phyloP scores from a whole-genome alignment of 164 flowering plant genomes.

The Vitis riparia region DNA sequence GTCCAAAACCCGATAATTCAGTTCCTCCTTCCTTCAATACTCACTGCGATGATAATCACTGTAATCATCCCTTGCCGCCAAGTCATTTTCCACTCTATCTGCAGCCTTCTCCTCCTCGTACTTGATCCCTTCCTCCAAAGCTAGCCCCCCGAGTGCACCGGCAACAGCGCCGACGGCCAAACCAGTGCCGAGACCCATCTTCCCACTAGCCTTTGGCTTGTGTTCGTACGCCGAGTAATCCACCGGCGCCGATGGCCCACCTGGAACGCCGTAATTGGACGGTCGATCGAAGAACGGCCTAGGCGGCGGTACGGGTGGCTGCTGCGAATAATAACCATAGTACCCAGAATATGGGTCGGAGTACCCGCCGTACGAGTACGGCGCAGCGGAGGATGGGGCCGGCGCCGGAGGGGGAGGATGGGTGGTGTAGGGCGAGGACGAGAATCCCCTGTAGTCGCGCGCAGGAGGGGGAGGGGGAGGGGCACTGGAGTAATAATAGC shows the following conservation, averaged over 20 bases:
- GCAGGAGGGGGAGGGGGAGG: neutral
- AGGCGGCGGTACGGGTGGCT: no score
- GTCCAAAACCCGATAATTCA: no score
- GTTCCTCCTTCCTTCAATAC: slow-evolving; percentile 1
- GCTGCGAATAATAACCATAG: no score
- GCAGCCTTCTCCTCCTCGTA: slow-evolving; percentile 2
- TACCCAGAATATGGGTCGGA: no score
- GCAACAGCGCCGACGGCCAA: slow-evolving; percentile 15
- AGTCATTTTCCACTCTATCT: no score
- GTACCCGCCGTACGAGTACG: no score
- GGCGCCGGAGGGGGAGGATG: no score
- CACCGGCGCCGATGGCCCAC: slow-evolving; percentile 15
- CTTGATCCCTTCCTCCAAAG: slow-evolving; percentile 11
- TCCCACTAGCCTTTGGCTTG: neutral
- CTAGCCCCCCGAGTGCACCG: slow-evolving; percentile 6
- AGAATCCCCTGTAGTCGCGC: neutral
- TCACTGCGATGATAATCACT: slow-evolving; percentile 10
- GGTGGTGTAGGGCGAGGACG: neutral
- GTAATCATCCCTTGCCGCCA: slow-evolving; percentile 1
- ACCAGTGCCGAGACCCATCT: no score
- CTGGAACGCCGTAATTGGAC: slow-evolving; percentile 9
- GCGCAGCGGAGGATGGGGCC: no score
- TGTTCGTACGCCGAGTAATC: slow-evolving; percentile 9
- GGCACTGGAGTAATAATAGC: neutral
- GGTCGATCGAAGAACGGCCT: slow-evolving; percentile 4